Conservation (phyloP, 169 alveolate genomes). For the Eimeria maxima region DNA sequence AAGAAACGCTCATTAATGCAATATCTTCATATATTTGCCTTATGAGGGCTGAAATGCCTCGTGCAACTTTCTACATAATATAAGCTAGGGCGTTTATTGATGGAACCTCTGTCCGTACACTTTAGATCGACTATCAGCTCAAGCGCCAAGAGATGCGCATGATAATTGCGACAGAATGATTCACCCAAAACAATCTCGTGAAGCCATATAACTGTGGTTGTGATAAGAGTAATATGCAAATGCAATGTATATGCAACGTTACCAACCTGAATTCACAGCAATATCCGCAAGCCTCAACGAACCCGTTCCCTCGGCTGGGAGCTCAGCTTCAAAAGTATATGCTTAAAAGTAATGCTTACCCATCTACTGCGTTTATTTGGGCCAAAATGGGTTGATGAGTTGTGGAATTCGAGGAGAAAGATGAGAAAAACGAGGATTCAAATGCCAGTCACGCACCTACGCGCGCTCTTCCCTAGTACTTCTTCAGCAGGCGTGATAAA, state of each 20-base stretch:
- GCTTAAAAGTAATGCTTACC: not conserved
- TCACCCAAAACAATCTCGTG: not conserved
- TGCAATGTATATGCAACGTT: not conserved
- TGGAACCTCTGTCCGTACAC: constrained; percentile 1
- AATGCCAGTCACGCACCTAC: not conserved
- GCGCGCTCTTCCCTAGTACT: too few species aligned
- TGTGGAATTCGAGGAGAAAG: not conserved
- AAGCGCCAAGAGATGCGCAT: not conserved
- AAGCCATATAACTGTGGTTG: not conserved
- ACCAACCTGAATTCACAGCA: not conserved
- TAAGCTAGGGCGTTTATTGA: not conserved
- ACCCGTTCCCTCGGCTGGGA: not conserved
- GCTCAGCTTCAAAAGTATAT: not conserved
- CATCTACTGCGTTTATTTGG: not conserved
- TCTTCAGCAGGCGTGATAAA: too few species aligned
- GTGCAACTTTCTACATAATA: not conserved
- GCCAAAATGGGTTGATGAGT: not conserved
- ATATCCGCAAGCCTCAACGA: not conserved
- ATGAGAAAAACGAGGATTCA: too few species aligned
- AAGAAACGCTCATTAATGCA: not conserved
- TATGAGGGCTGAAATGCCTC: not conserved
- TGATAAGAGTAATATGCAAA: not conserved
- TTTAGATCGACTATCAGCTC: not conserved
- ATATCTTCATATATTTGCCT: not conserved
- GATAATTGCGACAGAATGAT: not conserved